Base-by-base conservation (phyloP, 352 stramenopile species). In the Phytophthora colocasiae region DNA sequence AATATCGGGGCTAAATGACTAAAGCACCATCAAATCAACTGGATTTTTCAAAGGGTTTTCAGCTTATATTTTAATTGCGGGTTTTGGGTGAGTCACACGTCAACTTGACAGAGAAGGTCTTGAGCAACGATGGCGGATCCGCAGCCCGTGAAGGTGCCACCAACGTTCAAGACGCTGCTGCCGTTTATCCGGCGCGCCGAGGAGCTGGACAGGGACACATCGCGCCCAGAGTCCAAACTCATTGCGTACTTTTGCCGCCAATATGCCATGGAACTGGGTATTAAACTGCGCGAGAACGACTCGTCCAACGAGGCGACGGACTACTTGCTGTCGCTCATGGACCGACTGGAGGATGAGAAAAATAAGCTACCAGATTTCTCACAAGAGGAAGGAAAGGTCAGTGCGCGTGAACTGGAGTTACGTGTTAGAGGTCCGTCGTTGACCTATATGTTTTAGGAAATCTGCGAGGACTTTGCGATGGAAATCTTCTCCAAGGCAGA, bases 401-500 rank as follows among this genome's bases (percentile, higher is more conserved):
- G 83, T 72, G 3, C n/a, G n/a, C 15, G 9, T 36, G 31, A 29
- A 19, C 3, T 14, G 15, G 19, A 11, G 45, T 15, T 11, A 32
- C 0, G 10, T 12, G 12, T 39, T 26, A 6, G 29, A n/a, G 4
- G 7, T n/a, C 24, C n/a, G 17, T 14, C 1, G 24, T 46, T 14
- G 10, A 31, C 53, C 24, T 57, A 22, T 12, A 34, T 49, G 9
- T 36, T 12, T 34, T 45, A 95, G 83, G 78, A 90, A 66, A 93
- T 96, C 46, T 93, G 81, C 62, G 83, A 92, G 60, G 85, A 96
- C 59, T 98, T 96, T 63, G 91, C 92, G 3, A 74, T 86, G 26
- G 92, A 98, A 61, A 96, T 99, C 36, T 98, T 99, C 69, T 81
- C 90, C 8, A 97, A 96, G 58, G 96, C 96, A 0, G 96, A 99